Conservation (phyloP, 2,329 filamentous ascomycete species). For the Aspergillus glaucus region DNA sequence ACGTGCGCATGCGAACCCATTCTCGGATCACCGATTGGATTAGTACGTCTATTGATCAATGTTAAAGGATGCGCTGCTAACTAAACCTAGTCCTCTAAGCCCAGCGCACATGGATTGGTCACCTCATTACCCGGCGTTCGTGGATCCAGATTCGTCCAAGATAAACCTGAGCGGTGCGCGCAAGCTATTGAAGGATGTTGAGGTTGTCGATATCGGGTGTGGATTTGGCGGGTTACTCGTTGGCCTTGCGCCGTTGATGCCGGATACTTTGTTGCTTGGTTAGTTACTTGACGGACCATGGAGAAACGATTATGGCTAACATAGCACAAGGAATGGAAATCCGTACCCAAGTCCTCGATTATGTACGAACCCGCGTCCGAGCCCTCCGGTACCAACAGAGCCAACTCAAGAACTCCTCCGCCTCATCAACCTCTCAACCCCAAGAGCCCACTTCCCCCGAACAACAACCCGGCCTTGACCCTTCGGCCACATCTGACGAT, state of each 20-base stretch:
- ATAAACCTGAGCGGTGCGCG: conserved; percentile 26
- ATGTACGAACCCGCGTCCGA: conserved; percentile 78
- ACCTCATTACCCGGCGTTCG: conserved; percentile 70
- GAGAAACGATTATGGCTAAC: background rate
- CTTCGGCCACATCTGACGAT: background rate
- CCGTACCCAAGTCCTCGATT: conserved; percentile 80
- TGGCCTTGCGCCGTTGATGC: conserved; percentile 73
- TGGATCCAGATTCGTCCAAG: conserved; percentile 34
- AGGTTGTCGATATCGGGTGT: conserved; percentile 94
- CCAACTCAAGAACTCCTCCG: conserved; percentile 13
- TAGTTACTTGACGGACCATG: conserved; percentile 20
- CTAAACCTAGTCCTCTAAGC: conserved; percentile 58
- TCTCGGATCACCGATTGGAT: conserved; percentile 82
- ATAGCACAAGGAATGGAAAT: conserved; percentile 72
- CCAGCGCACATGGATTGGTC: conserved; percentile 91
- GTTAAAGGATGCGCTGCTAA: background rate
- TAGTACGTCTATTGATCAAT: conserved; percentile 58
- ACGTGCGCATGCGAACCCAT: conserved; percentile 93
- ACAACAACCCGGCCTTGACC: conserved; percentile 1
- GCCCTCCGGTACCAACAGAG: conserved; percentile 58
- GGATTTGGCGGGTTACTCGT: conserved; percentile 90
- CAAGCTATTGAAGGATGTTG: conserved; percentile 62
- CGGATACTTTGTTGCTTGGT: conserved; percentile 78
- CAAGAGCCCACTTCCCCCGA: background rate
- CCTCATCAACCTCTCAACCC: background rate